Base-by-base conservation (phyloP, 2,329 filamentous ascomycete genomes). In the Fusarium poae region DNA sequence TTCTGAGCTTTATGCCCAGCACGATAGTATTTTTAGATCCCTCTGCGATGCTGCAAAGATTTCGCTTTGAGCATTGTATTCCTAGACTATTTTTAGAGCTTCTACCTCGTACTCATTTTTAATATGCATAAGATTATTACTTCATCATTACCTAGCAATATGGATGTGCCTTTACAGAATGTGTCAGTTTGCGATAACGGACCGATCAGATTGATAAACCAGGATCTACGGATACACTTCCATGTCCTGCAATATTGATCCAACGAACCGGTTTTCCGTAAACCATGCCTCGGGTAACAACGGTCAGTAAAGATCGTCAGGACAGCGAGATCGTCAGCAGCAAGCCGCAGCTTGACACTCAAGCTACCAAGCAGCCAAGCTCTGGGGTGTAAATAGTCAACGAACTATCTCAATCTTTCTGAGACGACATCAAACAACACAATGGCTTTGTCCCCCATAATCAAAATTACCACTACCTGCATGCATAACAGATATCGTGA, bases 41-140 rank as follows among this genome's bases (percentile, higher is more conserved):
- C 34, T 67, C 3, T 67, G 64, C 3, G 64, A 68, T 44, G 64
- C 58, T 2, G 50, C 64, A 9, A 67, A 46, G 23, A 54, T 67
- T 21, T 54, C 58, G 4, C 34, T 62, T 8, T 45, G 23, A 32
- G 11, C 7, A 45, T n/a, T 39, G 11, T 21, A 10, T 37, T 27
- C 11, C 16, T 37, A 21, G 21, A 51, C 3, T 27, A 16, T 16
- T 23, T 32, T 27, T 35, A 48, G 30, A 29, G 3, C 18, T 13
- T 18, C 21, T 32, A 16, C 3, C 18, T 12, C 7, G 20, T 54
- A 46, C 18, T 20, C n/a, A 18, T 25, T 34, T 52, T 46, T 46
- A 45, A 46, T 43, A 27, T 34, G 13, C 12, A 10, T 2, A n/a
- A 37, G 16, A 27, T 2, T 20, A 27, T 27, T 12, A 20, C 21